These are phyloP conservation scores for Sparassis latifolia DNA, from an alignment of 1,284 basidiomycete genomes.

Conservation along the genomic window DNA sequence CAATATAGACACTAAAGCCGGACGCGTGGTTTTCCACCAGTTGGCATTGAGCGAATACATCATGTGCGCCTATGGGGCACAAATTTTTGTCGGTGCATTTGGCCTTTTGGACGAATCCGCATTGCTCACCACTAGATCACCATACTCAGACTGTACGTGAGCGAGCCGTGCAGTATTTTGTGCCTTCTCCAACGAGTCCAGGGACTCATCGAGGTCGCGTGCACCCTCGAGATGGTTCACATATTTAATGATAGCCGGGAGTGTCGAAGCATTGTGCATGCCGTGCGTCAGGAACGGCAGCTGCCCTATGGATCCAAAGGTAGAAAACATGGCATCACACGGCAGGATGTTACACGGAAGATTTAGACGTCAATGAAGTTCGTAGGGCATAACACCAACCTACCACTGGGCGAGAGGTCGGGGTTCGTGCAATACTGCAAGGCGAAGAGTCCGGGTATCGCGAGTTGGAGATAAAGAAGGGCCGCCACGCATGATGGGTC, in stretches of 20 bases:
- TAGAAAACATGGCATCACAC: too few relatives aligned
- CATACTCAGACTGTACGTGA: constrained; percentile 59
- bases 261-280: constrained; percentile 40
- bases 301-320: constrained; percentile 40
- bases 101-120: background rate
- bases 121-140: constrained; percentile 59
- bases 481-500: constrained; percentile 62
- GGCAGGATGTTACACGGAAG: background rate
- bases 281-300: constrained; percentile 64
- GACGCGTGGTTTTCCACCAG: constrained; percentile 50
- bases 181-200: constrained; percentile 41
- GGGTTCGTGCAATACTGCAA: constrained; percentile 59
- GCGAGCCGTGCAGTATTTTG: constrained; percentile 54
- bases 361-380: background rate
- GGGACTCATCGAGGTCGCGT: constrained; percentile 37
- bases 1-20: constrained; percentile 48
- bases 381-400: constrained; percentile 24
- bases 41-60: constrained; percentile 59
- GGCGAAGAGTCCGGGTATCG: constrained; percentile 56
- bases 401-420: constrained; percentile 72
- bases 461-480: constrained; percentile 58
- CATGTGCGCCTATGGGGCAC: constrained; percentile 40
- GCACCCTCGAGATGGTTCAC: constrained; percentile 39
- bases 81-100: background rate
- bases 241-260: constrained; percentile 60